These are phyloP conservation scores for Phytophthora megakarya DNA, from an alignment of 352 stramenopile species.

Conservation along the genomic window DNA sequence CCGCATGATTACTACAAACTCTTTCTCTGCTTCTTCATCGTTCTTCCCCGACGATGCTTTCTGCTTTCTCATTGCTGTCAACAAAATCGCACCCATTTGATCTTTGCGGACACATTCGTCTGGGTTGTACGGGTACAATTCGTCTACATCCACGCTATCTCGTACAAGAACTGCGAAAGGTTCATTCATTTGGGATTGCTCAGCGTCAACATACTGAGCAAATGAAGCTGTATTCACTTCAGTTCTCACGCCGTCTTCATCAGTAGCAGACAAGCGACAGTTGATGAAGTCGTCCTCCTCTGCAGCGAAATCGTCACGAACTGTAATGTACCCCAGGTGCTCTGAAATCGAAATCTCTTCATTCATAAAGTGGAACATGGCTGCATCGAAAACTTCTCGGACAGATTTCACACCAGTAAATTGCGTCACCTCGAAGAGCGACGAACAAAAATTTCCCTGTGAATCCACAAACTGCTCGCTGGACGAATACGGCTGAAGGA, in stretches of 20 bases:
- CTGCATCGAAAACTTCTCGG: constrained; percentile 31
- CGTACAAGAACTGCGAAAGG: constrained; percentile 16
- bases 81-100: constrained; percentile 9
- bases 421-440: constrained; percentile 35
- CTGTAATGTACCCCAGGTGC: constrained; percentile 35
- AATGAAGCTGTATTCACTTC: constrained; percentile 27
- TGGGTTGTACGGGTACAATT: constrained; percentile 24
- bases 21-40: background rate
- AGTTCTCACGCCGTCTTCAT: constrained; percentile 21
- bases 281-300: constrained; percentile 14
- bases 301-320: constrained; percentile 36
- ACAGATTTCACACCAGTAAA: constrained; percentile 33
- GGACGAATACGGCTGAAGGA: constrained; percentile 37
- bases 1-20: constrained; percentile 24
- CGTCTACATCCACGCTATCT: constrained; percentile 26
- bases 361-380: constrained; percentile 36
- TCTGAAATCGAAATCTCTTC: constrained; percentile 49
- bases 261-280: constrained; percentile 13
- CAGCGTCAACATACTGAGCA: constrained; percentile 9
- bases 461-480: constrained; percentile 30
- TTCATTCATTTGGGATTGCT: background rate
- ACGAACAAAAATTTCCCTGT: constrained; percentile 29
- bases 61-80: constrained; percentile 7
- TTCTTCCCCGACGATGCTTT: background rate
- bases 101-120: constrained; percentile 25